Evolutionary conservation across 495 filamentous ascomycete genomes (phyloP), one percentile per base, ranked within the genome.

Genomic region (Venustampulla echinocandica): DNA sequence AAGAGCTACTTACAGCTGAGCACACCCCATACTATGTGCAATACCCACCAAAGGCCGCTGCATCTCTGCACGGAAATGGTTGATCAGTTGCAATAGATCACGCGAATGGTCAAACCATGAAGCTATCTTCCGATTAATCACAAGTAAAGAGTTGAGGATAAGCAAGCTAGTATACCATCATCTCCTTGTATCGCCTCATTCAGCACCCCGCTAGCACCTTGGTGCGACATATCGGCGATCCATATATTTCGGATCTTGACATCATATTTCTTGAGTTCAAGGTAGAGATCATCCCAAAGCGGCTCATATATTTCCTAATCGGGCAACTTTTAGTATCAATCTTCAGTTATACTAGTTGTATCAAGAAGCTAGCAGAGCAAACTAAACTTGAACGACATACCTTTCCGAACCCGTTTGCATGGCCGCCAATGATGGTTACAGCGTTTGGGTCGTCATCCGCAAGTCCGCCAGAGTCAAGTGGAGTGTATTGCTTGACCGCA

Each of bases 351-450:
- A n/a, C n/a, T n/a, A n/a, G n/a, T n/a, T n/a, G n/a, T n/a, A n/a
- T n/a, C n/a, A n/a, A n/a, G n/a, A 27, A 3, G 11, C n/a, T 2
- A 6, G n/a, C 32, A 2, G 46, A 10, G 40, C 33, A 41, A 1
- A 14, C 6, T 14, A 21, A 35, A 4, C 33, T 5, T 20, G 4
- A 18, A 45, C n/a, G 2, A 20, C 52, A 18, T 17, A 82, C 82
- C 70, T 93, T 94, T 18, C 82, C 79, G 54, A 93, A 89, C 38
- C 83, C 87, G 64, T 89, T 92, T 10, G 84, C 89, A 62, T 92
- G 86, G 4, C 84, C 78, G 10, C 70, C 85, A 43, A 95, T 73
- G 54, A 95, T 84, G 27, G 86, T 93, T 3, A 92, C 65, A 7
- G 33, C 13, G 5, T 15, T 15, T 4, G 5, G 6, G 63, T 90